Evolutionary conservation across 176 grass and related monocot genomes (phyloP).

Genomic region (Chrysopogon serrulatus): DNA sequence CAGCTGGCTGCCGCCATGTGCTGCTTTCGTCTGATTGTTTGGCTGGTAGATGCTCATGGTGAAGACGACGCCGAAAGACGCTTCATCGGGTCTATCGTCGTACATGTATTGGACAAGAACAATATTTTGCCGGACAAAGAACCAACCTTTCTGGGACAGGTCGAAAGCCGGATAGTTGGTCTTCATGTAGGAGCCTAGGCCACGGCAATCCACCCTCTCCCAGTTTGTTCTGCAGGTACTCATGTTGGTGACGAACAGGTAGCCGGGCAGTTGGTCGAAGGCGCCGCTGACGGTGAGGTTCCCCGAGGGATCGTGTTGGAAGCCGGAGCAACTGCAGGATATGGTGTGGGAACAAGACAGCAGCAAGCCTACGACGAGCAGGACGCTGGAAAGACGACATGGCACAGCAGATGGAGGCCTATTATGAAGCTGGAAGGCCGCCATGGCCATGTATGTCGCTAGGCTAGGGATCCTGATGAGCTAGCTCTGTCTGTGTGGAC

Average conservation of each 20-base stretch:
- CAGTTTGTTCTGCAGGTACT: background rate
- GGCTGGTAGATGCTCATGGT: background rate
- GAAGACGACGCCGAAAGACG: background rate
- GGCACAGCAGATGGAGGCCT: background rate
- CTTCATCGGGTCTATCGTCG: background rate
- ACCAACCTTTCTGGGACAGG: background rate
- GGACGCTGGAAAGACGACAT: background rate
- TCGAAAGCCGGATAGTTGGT: background rate
- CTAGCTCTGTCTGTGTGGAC: too few relatives aligned
- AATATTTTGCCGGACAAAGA: background rate
- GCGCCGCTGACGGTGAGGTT: background rate
- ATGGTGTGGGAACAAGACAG: background rate
- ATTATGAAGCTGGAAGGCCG: too few relatives aligned
- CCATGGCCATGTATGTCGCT: background rate
- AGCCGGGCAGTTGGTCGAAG: background rate
- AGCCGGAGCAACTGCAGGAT: background rate
- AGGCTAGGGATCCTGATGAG: too few relatives aligned
- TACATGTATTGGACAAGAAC: rapidly evolving
- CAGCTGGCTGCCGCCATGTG: background rate
- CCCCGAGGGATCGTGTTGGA: background rate
- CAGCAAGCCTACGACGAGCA: background rate
- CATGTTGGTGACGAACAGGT: background rate
- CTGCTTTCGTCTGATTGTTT: too few relatives aligned
- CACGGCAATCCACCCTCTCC: background rate
- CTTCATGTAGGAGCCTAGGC: background rate